These are phyloP conservation scores for Striga hermonthica DNA, from an alignment of 305 asterid species.

Conservation along the genomic window DNA sequence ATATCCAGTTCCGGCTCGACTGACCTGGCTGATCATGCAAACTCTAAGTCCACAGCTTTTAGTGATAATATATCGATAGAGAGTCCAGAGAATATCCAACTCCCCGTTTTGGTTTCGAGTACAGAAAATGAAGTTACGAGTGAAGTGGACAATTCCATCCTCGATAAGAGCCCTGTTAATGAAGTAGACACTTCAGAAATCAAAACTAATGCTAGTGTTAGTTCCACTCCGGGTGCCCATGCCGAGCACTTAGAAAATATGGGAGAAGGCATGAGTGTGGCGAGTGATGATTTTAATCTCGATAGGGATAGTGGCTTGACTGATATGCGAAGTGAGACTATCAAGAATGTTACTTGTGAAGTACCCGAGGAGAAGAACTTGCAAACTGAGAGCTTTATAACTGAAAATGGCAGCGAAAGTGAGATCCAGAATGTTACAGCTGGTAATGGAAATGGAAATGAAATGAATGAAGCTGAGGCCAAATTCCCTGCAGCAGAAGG, in stretches of 20 bases:
- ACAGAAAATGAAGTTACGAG: slow-evolving; percentile 28
- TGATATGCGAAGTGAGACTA: slow-evolving; percentile 26
- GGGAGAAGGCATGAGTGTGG: slow-evolving; percentile 28
- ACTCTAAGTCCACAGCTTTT: too few species aligned
- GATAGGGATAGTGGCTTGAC: slow-evolving; percentile 19
- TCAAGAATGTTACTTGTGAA: slow-evolving; percentile 11
- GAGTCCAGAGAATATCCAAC: slow-evolving; percentile 31
- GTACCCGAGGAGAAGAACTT: neutral
- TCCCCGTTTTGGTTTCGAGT: slow-evolving; percentile 28
- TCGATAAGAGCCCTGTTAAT: slow-evolving; percentile 16
- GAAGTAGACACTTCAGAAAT: neutral
- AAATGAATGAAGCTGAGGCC: too few species aligned
- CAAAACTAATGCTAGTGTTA: slow-evolving; percentile 3
- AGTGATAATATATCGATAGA: slow-evolving; percentile 18
- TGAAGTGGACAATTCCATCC: slow-evolving; percentile 12
- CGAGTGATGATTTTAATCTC: slow-evolving; percentile 24
- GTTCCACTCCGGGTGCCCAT: slow-evolving; percentile 25
- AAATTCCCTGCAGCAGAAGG: too few species aligned
- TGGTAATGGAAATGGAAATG: slow-evolving; percentile 25
- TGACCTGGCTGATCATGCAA: slow-evolving; percentile 24
- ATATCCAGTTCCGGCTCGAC: slow-evolving; percentile 28
- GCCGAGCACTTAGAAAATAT: slow-evolving; percentile 23
- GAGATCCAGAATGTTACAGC: slow-evolving; percentile 31
- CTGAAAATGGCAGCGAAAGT: slow-evolving; percentile 1
- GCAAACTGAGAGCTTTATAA: too few species aligned